Evolutionary conservation across 1,139 yeast species (phyloP).

Genomic region (Scheffersomyces segobiensis): DNA sequence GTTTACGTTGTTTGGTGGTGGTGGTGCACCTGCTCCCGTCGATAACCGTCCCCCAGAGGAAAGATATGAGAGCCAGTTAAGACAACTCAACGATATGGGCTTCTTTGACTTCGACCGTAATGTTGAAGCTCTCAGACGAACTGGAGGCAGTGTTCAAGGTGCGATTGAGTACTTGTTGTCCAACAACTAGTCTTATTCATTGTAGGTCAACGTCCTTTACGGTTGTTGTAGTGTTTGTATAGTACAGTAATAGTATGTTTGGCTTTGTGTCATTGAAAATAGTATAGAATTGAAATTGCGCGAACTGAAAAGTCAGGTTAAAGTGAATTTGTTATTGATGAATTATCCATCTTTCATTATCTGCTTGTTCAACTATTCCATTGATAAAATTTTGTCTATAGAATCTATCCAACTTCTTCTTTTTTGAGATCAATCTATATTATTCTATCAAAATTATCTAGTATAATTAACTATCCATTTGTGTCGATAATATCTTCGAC

Average conservation of each 20-base stretch:
- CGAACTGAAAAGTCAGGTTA: neutral
- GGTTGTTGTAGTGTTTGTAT: neutral
- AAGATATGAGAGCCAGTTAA: conserved; percentile 82
- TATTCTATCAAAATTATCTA: no score
- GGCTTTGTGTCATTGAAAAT: neutral
- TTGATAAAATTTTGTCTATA: neutral
- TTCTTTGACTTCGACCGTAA: conserved; percentile 91
- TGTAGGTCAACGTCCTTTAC: neutral
- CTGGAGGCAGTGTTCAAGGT: conserved; percentile 97
- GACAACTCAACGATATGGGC: conserved; percentile 96
- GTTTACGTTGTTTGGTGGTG: conserved; percentile 23
- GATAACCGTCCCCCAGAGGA: conserved; percentile 96
- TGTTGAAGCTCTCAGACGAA: conserved; percentile 86
- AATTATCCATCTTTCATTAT: neutral
- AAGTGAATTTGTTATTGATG: neutral
- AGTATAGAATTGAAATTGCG: neutral
- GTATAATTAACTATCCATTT: no score
- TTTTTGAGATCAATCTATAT: no score
- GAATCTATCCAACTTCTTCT: neutral
- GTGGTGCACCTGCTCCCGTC: conserved; percentile 40
- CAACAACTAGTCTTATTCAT: conserved; percentile 3
- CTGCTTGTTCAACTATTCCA: neutral
- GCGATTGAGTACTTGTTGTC: conserved; percentile 84
- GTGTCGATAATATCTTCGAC: neutral
- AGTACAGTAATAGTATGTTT: neutral